Conservation (phyloP, 768 basidiomycete species). For the Russula sp. region DNA sequence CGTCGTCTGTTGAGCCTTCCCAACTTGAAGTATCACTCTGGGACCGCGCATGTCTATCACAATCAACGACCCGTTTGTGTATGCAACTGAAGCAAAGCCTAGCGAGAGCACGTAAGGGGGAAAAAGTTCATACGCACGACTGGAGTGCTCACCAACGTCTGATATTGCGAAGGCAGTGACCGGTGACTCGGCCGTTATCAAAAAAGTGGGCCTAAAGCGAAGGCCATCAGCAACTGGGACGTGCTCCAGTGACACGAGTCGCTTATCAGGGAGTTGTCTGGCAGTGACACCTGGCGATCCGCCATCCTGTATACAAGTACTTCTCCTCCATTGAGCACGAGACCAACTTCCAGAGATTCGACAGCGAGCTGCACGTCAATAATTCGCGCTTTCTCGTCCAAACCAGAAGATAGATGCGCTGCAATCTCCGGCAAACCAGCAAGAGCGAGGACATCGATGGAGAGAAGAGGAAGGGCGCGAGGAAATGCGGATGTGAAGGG, state of each 20-base stretch:
- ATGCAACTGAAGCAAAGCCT: slow-evolving; percentile 81
- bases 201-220: slow-evolving; percentile 59
- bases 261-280: slow-evolving; percentile 42
- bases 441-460: slow-evolving; percentile 44
- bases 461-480: slow-evolving; percentile 55
- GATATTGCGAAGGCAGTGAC: slow-evolving; percentile 59
- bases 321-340: slow-evolving; percentile 56
- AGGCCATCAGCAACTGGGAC: slow-evolving; percentile 41
- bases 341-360: slow-evolving; percentile 56
- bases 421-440: slow-evolving; percentile 33
- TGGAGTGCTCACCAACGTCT: slow-evolving; percentile 59
- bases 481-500: slow-evolving; percentile 66
- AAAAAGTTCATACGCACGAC: slow-evolving; percentile 4
- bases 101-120: slow-evolving; percentile 5
- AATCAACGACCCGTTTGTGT: slow-evolving; percentile 53
- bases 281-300: slow-evolving; percentile 24
- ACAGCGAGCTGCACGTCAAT: slow-evolving; percentile 48
- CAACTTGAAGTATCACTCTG: slow-evolving; percentile 54
- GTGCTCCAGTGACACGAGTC: slow-evolving; percentile 54
- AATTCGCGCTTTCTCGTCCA: slow-evolving; percentile 39
- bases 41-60: slow-evolving; percentile 77
- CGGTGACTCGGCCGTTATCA: slow-evolving; percentile 50
- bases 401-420: slow-evolving; percentile 30
- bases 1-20: slow-evolving; percentile 42
- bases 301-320: slow-evolving; percentile 50